These are phyloP conservation scores for Linnemannia elongata DNA, from an alignment of 192 early-diverging fungal genomes.

Conservation along the genomic window DNA sequence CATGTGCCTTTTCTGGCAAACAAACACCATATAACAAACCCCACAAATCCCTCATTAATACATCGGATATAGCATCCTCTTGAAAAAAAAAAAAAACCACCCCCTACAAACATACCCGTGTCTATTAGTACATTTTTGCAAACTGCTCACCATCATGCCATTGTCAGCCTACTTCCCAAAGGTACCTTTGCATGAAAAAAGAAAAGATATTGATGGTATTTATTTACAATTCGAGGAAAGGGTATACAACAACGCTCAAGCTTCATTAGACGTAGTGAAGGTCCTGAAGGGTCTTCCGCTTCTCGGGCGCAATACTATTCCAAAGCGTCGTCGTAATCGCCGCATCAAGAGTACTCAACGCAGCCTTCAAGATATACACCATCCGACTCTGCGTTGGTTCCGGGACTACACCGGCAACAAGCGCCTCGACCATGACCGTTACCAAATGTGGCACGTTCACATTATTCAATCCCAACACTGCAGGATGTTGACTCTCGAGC, in stretches of 20 bases:
- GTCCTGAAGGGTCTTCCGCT: slow-evolving; percentile 57
- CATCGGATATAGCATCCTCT: background rate
- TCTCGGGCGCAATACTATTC: slow-evolving; percentile 65
- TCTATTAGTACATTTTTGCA: background rate
- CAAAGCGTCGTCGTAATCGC: slow-evolving; percentile 58
- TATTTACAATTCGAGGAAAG: background rate
- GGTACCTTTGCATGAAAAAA: background rate
- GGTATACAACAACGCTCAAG: too few relatives aligned
- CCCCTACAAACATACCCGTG: too few relatives aligned
- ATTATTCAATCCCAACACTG: slow-evolving; percentile 70
- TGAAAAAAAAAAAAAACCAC: too few relatives aligned
- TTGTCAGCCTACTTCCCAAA: too few relatives aligned
- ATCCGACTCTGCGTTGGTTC: slow-evolving; percentile 53
- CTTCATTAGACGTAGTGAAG: slow-evolving; percentile 23
- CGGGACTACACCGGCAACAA: slow-evolving; percentile 61
- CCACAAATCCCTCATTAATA: background rate
- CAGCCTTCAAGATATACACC: slow-evolving; percentile 62
- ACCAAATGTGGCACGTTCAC: slow-evolving; percentile 70
- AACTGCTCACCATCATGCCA: too few relatives aligned
- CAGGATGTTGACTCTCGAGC: slow-evolving; percentile 72
- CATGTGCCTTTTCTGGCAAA: background rate
- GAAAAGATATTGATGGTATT: background rate
- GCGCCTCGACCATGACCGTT: slow-evolving; percentile 69
- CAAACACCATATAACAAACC: background rate
- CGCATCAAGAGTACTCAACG: slow-evolving; percentile 56